phyloP scores from a whole-genome alignment of 768 basidiomycete genomes.

The Kwoniella dendrophila region DNA sequence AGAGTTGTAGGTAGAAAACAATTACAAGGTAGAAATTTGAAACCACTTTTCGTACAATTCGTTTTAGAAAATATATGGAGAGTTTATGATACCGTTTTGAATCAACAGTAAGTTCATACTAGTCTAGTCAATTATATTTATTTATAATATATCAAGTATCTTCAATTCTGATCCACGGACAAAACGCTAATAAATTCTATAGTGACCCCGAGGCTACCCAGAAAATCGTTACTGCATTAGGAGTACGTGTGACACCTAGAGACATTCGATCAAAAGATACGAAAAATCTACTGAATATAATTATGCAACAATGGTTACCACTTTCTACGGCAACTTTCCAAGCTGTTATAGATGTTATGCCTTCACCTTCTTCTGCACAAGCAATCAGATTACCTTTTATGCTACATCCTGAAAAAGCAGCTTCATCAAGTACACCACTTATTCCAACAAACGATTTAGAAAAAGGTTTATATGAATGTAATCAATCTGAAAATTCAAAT shows the following conservation, averaged over 20 bases:
- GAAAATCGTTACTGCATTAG: constrained; percentile 82
- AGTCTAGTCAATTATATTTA: background rate
- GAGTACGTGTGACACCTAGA: constrained; percentile 78
- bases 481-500: constrained; percentile 63
- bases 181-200: too few species aligned
- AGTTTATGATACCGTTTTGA: constrained; percentile 84
- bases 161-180: too few species aligned
- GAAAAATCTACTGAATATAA: constrained; percentile 75
- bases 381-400: constrained; percentile 82
- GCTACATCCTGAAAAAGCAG: constrained; percentile 68
- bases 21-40: constrained; percentile 76
- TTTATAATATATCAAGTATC: too few species aligned
- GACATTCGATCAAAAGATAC: constrained; percentile 91
- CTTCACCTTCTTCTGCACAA: constrained; percentile 81
- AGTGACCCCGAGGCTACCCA: constrained; percentile 86
- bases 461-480: constrained; percentile 74
- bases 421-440: constrained; percentile 54
- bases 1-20: constrained; percentile 88
- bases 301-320: constrained; percentile 95
- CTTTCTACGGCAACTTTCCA: constrained; percentile 91
- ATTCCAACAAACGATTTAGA: constrained; percentile 80
- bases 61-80: constrained; percentile 97
- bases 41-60: constrained; percentile 96
- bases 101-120: constrained; percentile 75
- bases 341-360: constrained; percentile 88